Evolutionary conservation across 2,329 filamentous ascomycete species (phyloP), one percentile per base, ranked within the genome.

Genomic region (Cytospora leucostoma): DNA sequence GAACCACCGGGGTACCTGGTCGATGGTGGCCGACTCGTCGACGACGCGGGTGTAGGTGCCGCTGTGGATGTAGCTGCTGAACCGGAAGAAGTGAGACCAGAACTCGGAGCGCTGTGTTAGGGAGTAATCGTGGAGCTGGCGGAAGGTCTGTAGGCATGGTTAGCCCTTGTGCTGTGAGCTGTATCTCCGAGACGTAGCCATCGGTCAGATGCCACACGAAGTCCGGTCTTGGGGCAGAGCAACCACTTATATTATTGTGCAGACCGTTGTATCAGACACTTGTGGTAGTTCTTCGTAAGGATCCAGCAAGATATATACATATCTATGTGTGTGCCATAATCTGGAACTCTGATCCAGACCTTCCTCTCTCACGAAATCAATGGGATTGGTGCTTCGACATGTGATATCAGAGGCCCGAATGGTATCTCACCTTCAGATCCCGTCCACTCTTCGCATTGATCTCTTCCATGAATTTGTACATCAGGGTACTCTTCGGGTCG

Each of bases 1-100:
- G 73, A 95, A 96, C 92, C 92, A 96, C 49, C 80, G 77, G 0
- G 92, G 92, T 6, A 94, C 81, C 17, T 80, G 79, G 65, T 92
- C 88, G 73, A 96, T 91, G 1, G 87, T 85, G 1, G 83, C 80
- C 0, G 78, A 79, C 69, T 91, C 88, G 71, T 96, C 90, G 3
- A 95, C 87, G 1, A 89, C 85, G 11, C 71, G 74, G 0, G 74
- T 76, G 70, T 84, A 86, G 4, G 74, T 76, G 35, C 90, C 90
- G 40, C 83, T 80, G 69, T 92, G 80, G 67, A 93, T 86, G 62
- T 89, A 76, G 55, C 82, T 79, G 65, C 83, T 77, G 59, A 80
- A 80, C 32, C 84, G 77, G 77, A 90, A 91, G 56, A 88, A 74
- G 65, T 86, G 82, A 7, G 79, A 78, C 80, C 85, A 93, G 76